Percentiles rank a stretch among this genome's conserved stretches.
Conservation (phyloP, 306 rosid species). For the Amphicarpaea edgeworthii region DNA sequence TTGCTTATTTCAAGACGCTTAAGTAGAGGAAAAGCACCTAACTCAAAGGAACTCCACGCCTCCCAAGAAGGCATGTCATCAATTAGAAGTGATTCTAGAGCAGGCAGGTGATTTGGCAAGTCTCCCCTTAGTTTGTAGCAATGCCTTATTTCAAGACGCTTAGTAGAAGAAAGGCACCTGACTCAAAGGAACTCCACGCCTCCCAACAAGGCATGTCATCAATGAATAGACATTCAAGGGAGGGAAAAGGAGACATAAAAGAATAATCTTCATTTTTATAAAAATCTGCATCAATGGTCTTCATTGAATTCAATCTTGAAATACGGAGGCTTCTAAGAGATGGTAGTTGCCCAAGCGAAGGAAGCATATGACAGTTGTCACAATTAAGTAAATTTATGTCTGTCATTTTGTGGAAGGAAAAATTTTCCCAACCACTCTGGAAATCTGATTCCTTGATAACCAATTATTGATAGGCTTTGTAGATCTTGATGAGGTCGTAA, state of each 20-base stretch:
- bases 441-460: not conserved
- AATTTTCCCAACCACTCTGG: not conserved
- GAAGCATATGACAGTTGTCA: too few relatives aligned
- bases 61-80: too few relatives aligned
- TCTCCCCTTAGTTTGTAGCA: not conserved
- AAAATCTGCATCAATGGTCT: not conserved
- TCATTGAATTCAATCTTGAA: too few relatives aligned
- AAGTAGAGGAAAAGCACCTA: too few relatives aligned
- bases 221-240: not conserved
- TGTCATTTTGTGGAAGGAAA: not conserved
- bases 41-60: too few relatives aligned
- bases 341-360: too few relatives aligned
- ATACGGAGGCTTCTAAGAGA: too few relatives aligned
- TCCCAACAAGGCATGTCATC: not conserved
- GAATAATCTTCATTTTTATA: not conserved
- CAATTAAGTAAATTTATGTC: not conserved
- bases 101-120: not conserved
- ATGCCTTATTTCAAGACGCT: not conserved
- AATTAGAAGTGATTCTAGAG: not conserved
- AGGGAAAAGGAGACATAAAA: not conserved
- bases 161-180: not conserved
- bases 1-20: too few relatives aligned
- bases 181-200: not conserved
- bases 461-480: not conserved
- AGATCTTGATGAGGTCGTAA: not conserved